These are phyloP conservation scores for Epichloe amarillans DNA, from an alignment of 2,329 filamentous ascomycete species.

Conservation along the genomic window DNA sequence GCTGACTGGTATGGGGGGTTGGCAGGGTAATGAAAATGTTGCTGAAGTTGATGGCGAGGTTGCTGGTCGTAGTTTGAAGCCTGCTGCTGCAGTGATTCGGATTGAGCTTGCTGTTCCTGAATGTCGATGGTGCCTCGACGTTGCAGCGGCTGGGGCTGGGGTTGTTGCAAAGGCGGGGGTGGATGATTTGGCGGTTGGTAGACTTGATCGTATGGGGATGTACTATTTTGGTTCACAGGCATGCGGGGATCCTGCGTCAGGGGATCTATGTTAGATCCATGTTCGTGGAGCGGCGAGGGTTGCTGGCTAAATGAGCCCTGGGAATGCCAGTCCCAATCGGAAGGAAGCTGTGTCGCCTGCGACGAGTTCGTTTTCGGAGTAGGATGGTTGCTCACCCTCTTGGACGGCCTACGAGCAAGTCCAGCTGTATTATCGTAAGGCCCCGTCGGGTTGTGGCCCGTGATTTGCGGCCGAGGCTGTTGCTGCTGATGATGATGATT, in stretches of 20 bases:
- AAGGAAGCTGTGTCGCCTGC: slow-evolving; percentile 7
- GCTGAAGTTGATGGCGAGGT: slow-evolving; percentile 18
- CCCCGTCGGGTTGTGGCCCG: slow-evolving; percentile 14
- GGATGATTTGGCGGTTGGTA: slow-evolving; percentile 20
- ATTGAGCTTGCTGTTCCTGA: slow-evolving; percentile 22
- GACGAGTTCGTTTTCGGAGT: slow-evolving; percentile 29
- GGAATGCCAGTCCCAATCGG: slow-evolving; percentile 11
- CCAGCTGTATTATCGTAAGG: slow-evolving; percentile 36
- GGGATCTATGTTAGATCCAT: slow-evolving; percentile 27
- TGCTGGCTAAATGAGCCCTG: slow-evolving; percentile 10
- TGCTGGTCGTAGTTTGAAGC: slow-evolving; percentile 20
- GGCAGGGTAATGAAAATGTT: slow-evolving; percentile 10
- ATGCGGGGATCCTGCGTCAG: slow-evolving; percentile 27
- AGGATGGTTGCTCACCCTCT: slow-evolving; percentile 38
- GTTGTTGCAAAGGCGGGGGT: slow-evolving; percentile 11
- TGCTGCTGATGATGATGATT: slow-evolving; percentile 11
- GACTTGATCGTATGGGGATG: slow-evolving; percentile 34
- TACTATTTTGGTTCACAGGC: slow-evolving; percentile 22
- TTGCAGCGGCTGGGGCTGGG: slow-evolving; percentile 14
- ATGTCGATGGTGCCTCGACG: slow-evolving; percentile 12
- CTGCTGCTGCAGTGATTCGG: slow-evolving; percentile 15
- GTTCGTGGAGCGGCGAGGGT: slow-evolving; percentile 30
- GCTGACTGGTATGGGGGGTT: slow-evolving; percentile 20
- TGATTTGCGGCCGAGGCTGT: slow-evolving; percentile 1
- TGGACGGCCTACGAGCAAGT: slow-evolving; percentile 42